Base-by-base conservation (phyloP, 2,329 filamentous ascomycete genomes). In the Zasmidium citrigriseum region DNA sequence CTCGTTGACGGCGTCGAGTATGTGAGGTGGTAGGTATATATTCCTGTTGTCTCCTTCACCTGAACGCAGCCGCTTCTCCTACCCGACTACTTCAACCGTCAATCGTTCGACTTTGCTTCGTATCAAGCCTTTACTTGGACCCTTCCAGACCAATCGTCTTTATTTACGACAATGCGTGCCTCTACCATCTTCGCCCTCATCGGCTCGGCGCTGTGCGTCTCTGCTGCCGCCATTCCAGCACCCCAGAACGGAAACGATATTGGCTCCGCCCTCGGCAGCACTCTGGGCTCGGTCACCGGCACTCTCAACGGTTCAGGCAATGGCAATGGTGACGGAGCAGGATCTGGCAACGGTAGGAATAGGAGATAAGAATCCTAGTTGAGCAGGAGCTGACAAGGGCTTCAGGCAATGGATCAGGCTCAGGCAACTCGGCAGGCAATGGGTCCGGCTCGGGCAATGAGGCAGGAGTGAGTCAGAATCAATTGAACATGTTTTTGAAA, bases 131-230 rank as follows among this genome's bases (percentile, higher is more conserved):
- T n/a, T 41, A 41, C 18, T 41, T 41, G 12, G 18, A 41, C 4
- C 5, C 34, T 41, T 41, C n/a, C n/a, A 9, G 34, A 41, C 34
- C 4, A 16, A 9, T 10, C 34, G 4, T 41, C n/a, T 41, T n/a
- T 41, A 52, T 23, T 27, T 38, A 21, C 18, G 41, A 56, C 27
- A 3, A 60, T 60, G 57, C 53, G 57, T 56, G 52, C 45, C 53
- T 60, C 57, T 25, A 60, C 57, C 25, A 50, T 56, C 53, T 56
- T 60, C 53, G 49, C 57, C 27, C 12, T 60, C 25, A 25, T 56
- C 45, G 25, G 48, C n/a, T 60, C 53, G 21, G 57, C 57, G 14
- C 41, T 56, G 20, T 22, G 46, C 27, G 53, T 55, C 29, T 48
- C 52, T 24, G 44, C 27, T 9, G 45, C 49, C 16, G 53, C 57